These are phyloP conservation scores for Trametes sanguinea DNA, from an alignment of 768 basidiomycete genomes.

Conservation along the genomic window DNA sequence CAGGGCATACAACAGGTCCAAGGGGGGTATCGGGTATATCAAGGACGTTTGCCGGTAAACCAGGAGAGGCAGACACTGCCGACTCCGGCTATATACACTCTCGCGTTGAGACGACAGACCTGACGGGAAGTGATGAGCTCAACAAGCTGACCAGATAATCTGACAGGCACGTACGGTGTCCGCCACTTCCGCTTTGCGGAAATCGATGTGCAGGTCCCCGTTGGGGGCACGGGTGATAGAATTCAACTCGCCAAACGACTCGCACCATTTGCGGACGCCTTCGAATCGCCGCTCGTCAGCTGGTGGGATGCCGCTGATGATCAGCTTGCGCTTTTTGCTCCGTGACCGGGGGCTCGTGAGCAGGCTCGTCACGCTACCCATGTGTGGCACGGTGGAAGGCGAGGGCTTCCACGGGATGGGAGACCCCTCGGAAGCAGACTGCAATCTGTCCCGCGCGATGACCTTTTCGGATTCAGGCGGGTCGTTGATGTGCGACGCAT, in stretches of 20 bases:
- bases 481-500: conserved; percentile 43
- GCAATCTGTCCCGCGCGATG: conserved; percentile 32
- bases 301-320: conserved; percentile 67
- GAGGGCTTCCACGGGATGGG: conserved; percentile 35
- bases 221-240: conserved; percentile 75
- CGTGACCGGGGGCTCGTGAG: conserved; percentile 48
- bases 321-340: conserved; percentile 47
- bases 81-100: conserved; percentile 71
- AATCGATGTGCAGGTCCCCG: conserved; percentile 77
- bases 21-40: conserved; percentile 14
- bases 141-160: neutral
- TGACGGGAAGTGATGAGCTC: conserved; percentile 27
- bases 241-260: conserved; percentile 78
- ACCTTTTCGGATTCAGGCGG: conserved; percentile 35
- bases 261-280: conserved; percentile 73
- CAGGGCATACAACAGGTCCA: conserved; percentile 18
- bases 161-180: conserved; percentile 59
- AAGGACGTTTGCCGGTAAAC: conserved; percentile 56
- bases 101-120: conserved; percentile 80
- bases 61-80: conserved; percentile 81
- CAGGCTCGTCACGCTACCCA: conserved; percentile 26
- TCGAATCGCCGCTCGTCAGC: conserved; percentile 66
- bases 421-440: conserved; percentile 34
- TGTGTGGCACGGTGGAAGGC: conserved; percentile 11
- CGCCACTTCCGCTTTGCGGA: conserved; percentile 73